A percentile compares a stretch with the other conserved stretches of the same genome.
Evolutionary conservation across 345 rosid genomes (phyloP).

Genomic region (Pseudoturritis turrita): DNA sequence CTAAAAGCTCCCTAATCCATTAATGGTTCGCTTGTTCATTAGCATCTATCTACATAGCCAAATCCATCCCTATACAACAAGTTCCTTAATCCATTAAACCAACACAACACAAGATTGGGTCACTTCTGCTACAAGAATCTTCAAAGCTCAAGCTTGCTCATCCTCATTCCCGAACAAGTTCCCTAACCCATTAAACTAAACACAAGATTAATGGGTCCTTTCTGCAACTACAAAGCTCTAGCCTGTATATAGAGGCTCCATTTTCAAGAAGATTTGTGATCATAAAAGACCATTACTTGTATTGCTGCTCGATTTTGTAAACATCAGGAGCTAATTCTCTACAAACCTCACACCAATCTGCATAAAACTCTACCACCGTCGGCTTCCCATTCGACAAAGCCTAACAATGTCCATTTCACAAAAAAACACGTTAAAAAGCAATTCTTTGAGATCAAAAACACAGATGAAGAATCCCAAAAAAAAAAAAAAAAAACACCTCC

Average conservation of each 20-base stretch:
- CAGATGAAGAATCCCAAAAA: background rate
- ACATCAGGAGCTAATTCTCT: constrained; percentile 91
- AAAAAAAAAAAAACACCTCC: constrained; percentile 40
- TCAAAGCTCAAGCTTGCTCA: background rate
- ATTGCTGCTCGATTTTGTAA: constrained; percentile 88
- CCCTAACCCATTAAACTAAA: background rate
- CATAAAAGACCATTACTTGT: constrained; percentile 51
- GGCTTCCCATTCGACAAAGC: constrained; percentile 94
- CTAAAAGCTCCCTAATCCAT: background rate
- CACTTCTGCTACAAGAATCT: background rate
- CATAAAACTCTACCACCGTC: constrained; percentile 92
- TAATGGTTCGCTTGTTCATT: background rate
- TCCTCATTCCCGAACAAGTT: background rate
- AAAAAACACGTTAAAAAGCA: background rate
- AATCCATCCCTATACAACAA: background rate
- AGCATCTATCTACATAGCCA: background rate
- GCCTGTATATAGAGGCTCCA: background rate
- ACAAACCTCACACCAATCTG: constrained; percentile 98
- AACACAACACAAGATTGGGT: background rate
- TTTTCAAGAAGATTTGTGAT: background rate
- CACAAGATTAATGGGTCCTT: background rate
- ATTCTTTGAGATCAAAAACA: background rate
- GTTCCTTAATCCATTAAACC: background rate
- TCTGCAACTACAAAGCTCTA: background rate
- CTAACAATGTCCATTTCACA: constrained; percentile 28